Percentiles rank a stretch among this genome's conserved stretches.
phyloP scores from a whole-genome alignment of 192 early-diverging fungal genomes.

The Coemansia sp. region DNA sequence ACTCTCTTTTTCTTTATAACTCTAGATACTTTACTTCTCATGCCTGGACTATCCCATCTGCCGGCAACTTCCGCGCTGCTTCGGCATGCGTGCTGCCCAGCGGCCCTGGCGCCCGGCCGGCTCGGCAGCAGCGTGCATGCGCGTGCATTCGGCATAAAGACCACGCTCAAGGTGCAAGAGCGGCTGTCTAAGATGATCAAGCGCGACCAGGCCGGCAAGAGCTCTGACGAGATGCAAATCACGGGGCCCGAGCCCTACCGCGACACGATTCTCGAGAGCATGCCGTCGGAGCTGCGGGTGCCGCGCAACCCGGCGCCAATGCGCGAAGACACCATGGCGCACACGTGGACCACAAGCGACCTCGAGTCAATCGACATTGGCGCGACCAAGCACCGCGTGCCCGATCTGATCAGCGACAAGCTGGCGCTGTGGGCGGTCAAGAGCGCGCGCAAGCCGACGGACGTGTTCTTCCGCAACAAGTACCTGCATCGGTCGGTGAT shows the following conservation, averaged over 20 bases:
- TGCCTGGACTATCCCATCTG: neutral
- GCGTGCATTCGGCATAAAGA: conserved; percentile 47
- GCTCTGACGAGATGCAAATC: conserved; percentile 10
- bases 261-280: conserved; percentile 26
- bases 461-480: conserved; percentile 70
- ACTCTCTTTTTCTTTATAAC: neutral
- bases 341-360: conserved; percentile 51
- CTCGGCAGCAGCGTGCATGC: conserved; percentile 9
- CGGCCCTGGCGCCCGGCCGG: neutral
- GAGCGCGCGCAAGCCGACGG: conserved; percentile 58
- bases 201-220: conserved; percentile 6
- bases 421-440: conserved; percentile 65
- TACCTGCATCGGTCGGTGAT: conserved; percentile 76
- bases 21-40: no score
- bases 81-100: neutral
- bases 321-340: conserved; percentile 57
- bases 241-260: conserved; percentile 19
- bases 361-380: conserved; percentile 64
- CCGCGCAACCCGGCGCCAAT: conserved; percentile 54
- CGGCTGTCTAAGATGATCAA: conserved; percentile 32
- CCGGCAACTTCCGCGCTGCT: conserved; percentile 2
- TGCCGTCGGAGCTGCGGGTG: conserved; percentile 42
- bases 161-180: conserved; percentile 43
- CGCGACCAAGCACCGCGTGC: conserved; percentile 59
- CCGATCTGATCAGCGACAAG: conserved; percentile 54